Conservation (phyloP, 805 yeast species). For the Lipomyces mesembrius region DNA sequence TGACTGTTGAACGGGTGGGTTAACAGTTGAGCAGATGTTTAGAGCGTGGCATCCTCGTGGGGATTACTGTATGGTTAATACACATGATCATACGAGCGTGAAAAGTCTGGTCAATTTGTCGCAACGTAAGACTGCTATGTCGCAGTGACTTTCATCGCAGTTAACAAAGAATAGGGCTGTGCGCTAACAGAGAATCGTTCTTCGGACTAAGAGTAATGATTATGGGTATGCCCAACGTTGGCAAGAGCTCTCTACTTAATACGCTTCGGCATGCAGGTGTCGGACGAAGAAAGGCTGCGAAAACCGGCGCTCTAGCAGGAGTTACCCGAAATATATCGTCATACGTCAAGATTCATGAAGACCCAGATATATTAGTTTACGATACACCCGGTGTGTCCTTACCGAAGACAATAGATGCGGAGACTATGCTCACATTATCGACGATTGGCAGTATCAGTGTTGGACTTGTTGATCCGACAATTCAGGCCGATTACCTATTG, state of each 20-base stretch:
- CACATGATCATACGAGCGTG: conserved; percentile 58
- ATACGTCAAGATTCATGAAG: conserved; percentile 62
- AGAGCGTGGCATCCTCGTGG: conserved; percentile 55
- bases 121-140: conserved; percentile 43
- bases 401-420: conserved; percentile 68
- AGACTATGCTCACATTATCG: conserved; percentile 74
- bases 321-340: conserved; percentile 82
- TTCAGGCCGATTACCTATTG: conserved; percentile 83
- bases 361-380: conserved; percentile 69
- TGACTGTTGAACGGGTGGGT: background rate
- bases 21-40: conserved; percentile 41
- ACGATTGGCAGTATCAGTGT: conserved; percentile 76
- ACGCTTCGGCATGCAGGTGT: conserved; percentile 59
- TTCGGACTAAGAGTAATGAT: conserved; percentile 77
- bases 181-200: conserved; percentile 59
- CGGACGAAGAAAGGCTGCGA: conserved; percentile 65
- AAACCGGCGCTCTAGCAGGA: conserved; percentile 88
- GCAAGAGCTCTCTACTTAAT: conserved; percentile 87
- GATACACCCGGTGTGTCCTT: conserved; percentile 94
- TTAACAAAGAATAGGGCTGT: background rate
- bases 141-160: background rate
- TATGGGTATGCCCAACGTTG: conserved; percentile 98
- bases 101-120: conserved; percentile 56
- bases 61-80: conserved; percentile 63
- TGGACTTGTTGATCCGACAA: conserved; percentile 75